Evolutionary conservation across 148 eudicot species (phyloP).

Genomic region (Agrostemma githago): DNA sequence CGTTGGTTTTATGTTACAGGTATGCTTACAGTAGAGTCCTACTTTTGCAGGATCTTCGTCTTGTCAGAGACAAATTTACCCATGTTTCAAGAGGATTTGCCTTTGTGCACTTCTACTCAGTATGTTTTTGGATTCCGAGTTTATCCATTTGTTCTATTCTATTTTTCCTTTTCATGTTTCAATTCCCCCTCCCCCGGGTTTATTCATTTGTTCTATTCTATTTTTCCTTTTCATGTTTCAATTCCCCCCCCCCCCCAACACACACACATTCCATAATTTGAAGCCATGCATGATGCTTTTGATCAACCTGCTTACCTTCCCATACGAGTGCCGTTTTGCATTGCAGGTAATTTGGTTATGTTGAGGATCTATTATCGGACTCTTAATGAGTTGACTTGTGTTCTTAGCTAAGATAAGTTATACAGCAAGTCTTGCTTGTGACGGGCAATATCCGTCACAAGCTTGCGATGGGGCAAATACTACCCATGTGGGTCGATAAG

Average conservation of each 20-base stretch:
- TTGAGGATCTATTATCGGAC: neutral
- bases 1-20: neutral
- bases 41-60: slow-evolving; percentile 84
- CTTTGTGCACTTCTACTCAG: slow-evolving; percentile 83
- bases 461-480: too few species aligned
- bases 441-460: too few species aligned
- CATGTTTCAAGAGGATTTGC: slow-evolving; percentile 98
- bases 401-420: neutral
- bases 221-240: neutral
- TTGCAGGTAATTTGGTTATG: neutral
- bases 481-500: too few species aligned
- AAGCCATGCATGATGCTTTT: neutral
- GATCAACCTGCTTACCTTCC: neutral
- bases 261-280: neutral
- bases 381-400: neutral
- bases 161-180: neutral
- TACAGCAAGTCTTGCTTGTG: too few species aligned
- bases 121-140: slow-evolving; percentile 27
- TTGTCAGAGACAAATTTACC: slow-evolving; percentile 95
- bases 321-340: neutral
- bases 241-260: neutral
- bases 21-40: slow-evolving; percentile 1
- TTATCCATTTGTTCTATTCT: neutral
- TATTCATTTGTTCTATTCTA: neutral
- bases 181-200: neutral